phyloP scores from a whole-genome alignment of 805 yeast species.

The Yarrowia sp. region DNA sequence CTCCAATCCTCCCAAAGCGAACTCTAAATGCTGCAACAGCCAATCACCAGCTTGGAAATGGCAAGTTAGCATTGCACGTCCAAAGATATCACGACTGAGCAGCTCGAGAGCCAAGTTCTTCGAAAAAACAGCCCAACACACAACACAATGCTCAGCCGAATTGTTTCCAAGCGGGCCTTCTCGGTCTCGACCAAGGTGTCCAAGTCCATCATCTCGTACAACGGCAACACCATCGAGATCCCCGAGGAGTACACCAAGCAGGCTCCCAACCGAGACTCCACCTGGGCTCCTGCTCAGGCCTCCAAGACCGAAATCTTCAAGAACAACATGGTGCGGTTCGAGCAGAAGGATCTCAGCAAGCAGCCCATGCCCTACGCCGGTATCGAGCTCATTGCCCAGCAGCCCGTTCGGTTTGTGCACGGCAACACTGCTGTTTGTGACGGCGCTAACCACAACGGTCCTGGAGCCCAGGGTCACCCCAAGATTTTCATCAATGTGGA shows the following conservation, averaged over 20 bases:
- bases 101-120: too few species aligned
- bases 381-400: slow-evolving; percentile 77
- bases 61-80: neutral
- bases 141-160: slow-evolving; percentile 32
- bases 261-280: slow-evolving; percentile 74
- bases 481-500: slow-evolving; percentile 82
- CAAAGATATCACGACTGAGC: neutral
- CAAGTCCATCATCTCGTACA: slow-evolving; percentile 35
- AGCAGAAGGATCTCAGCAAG: slow-evolving; percentile 67
- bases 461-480: slow-evolving; percentile 79
- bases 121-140: neutral
- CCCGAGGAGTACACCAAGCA: slow-evolving; percentile 53
- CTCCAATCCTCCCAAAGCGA: slow-evolving; percentile 4
- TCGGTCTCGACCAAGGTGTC: slow-evolving; percentile 31
- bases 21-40: neutral
- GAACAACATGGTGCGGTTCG: slow-evolving; percentile 67
- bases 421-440: slow-evolving; percentile 79
- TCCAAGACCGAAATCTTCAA: slow-evolving; percentile 59
- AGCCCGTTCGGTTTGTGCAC: slow-evolving; percentile 70
- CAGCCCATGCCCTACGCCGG: slow-evolving; percentile 88
- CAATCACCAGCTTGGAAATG: slow-evolving; percentile 10
- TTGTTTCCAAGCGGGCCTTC: slow-evolving; percentile 34
- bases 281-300: slow-evolving; percentile 78
- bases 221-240: slow-evolving; percentile 32
- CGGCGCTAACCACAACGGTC: slow-evolving; percentile 55